phyloP scores from a whole-genome alignment of 768 basidiomycete genomes.

The Stropharia rugosoannulata region DNA sequence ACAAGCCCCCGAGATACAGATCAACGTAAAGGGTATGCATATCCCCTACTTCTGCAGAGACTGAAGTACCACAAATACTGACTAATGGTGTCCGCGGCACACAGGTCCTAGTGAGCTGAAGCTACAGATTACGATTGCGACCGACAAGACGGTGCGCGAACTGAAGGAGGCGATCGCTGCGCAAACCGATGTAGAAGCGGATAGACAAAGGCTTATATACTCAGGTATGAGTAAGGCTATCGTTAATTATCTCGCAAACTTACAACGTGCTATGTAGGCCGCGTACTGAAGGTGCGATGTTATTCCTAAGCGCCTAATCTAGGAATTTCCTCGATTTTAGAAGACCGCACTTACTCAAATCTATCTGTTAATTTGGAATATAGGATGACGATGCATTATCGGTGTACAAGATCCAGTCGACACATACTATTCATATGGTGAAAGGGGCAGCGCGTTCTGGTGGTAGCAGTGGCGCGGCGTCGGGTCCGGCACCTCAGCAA shows the following conservation, averaged over 20 bases:
- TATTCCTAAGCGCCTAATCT: too few relatives aligned
- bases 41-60: too few relatives aligned
- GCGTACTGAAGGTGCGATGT: slow-evolving; percentile 64
- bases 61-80: background rate
- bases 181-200: slow-evolving; percentile 83
- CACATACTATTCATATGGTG: slow-evolving; percentile 92
- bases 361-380: background rate
- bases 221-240: slow-evolving; percentile 52
- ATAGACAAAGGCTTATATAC: slow-evolving; percentile 89
- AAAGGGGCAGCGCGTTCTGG: slow-evolving; percentile 70
- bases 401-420: slow-evolving; percentile 86
- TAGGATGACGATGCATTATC: slow-evolving; percentile 84
- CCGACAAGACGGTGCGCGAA: slow-evolving; percentile 84
- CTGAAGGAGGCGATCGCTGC: slow-evolving; percentile 89
- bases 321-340: background rate
- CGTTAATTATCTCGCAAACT: background rate
- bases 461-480: slow-evolving; percentile 25
- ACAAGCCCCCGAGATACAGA: slow-evolving; percentile 51
- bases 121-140: slow-evolving; percentile 78
- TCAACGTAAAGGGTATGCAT: slow-evolving; percentile 65
- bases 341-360: background rate
- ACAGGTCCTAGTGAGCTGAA: slow-evolving; percentile 91
- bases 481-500: slow-evolving; percentile 47
- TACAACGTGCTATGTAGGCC: slow-evolving; percentile 38
- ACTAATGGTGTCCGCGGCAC: background rate